Evolutionary conservation across 768 basidiomycete species (phyloP).

Genomic region (Lactarius indigo): DNA sequence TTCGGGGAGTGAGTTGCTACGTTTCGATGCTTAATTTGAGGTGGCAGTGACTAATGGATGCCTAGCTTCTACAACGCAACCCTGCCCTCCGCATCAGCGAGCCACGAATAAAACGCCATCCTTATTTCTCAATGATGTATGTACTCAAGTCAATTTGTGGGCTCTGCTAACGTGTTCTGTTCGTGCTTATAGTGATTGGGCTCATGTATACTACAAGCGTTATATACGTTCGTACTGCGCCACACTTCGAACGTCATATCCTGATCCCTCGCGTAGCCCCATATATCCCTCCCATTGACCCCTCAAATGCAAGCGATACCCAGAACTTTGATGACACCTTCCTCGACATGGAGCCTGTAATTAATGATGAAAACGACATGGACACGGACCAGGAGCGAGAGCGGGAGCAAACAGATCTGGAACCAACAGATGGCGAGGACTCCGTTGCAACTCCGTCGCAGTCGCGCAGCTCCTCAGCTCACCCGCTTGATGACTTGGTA

Average conservation of each 20-base stretch:
- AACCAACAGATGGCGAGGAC: constrained; percentile 71
- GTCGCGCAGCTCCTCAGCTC: constrained; percentile 72
- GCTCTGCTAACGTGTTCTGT: constrained; percentile 19
- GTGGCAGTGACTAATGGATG: constrained; percentile 6
- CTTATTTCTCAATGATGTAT: constrained; percentile 88
- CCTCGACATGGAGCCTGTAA: constrained; percentile 90
- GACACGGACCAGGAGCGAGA: constrained; percentile 73
- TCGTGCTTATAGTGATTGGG: constrained; percentile 68
- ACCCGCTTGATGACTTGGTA: constrained; percentile 48
- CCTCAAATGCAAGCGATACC: constrained; percentile 89
- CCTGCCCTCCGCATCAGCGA: constrained; percentile 89
- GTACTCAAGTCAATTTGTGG: constrained; percentile 36
- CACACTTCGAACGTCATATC: constrained; percentile 5
- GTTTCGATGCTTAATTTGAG: neutral
- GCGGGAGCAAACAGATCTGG: constrained; percentile 62
- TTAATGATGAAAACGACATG: constrained; percentile 69
- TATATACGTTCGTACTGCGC: constrained; percentile 73
- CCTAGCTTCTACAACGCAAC: constrained; percentile 86
- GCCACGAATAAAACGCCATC: constrained; percentile 89
- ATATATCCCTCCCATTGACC: constrained; percentile 90
- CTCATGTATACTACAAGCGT: constrained; percentile 90
- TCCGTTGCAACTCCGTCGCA: constrained; percentile 77
- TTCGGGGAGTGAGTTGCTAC: constrained; percentile 73
- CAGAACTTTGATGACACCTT: constrained; percentile 98
- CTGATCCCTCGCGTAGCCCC: constrained; percentile 53